Evolutionary conservation across 306 rosid genomes (phyloP).

Genomic region (Ziziphus jujuba): DNA sequence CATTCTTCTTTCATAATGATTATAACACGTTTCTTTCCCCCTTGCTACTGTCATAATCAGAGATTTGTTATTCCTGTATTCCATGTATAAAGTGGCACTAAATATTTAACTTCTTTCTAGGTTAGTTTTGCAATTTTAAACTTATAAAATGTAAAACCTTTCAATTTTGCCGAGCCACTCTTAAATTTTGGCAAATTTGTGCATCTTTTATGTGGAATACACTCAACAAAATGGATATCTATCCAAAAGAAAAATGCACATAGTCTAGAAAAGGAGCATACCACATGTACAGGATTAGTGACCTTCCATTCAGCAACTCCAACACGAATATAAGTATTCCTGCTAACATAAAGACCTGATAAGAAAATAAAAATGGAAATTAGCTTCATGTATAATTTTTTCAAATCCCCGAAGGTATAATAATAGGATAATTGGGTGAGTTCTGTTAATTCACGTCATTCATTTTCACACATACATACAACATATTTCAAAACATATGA

Average conservation of each 20-base stretch:
- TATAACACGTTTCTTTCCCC: not conserved
- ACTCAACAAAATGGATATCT: not conserved
- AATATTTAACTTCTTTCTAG: not conserved
- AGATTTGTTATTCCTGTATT: not conserved
- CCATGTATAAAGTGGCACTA: not conserved
- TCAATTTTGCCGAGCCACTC: too few species aligned
- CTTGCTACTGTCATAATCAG: not conserved
- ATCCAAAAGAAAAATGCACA: not conserved
- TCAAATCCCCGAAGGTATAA: not conserved
- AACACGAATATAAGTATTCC: conserved; percentile 90
- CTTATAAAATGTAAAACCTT: too few species aligned
- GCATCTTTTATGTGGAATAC: not conserved
- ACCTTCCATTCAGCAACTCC: conserved; percentile 94
- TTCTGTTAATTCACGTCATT: not conserved
- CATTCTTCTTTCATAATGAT: not conserved
- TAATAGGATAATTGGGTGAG: not conserved
- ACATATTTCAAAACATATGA: not conserved
- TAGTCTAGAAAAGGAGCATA: conserved; percentile 34
- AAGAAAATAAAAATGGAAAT: conserved; percentile 17
- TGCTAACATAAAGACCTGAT: conserved; percentile 87
- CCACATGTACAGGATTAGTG: conserved; percentile 92
- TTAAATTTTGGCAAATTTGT: too few species aligned
- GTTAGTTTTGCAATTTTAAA: too few species aligned
- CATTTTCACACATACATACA: not conserved
- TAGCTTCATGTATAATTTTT: not conserved